Conservation (phyloP, 345 rosid genomes). For the Camelina hispida region DNA sequence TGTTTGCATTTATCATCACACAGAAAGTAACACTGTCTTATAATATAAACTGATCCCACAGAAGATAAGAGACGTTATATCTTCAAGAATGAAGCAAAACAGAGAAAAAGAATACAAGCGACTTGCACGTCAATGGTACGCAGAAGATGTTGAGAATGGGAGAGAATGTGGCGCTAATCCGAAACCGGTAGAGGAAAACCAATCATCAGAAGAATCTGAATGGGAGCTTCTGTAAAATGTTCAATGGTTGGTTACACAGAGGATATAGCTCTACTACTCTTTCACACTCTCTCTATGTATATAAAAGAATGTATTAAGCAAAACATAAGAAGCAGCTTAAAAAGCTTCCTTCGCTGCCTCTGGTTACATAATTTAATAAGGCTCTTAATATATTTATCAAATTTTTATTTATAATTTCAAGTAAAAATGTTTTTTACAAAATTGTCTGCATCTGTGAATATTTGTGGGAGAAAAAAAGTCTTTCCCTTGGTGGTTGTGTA, state of each 20-base stretch:
- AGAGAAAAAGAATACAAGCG: conserved; percentile 70
- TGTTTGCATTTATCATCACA: neutral
- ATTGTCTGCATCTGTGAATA: neutral
- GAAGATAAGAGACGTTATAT: conserved; percentile 61
- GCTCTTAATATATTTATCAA: conserved; percentile 6
- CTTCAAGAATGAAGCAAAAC: conserved; percentile 59
- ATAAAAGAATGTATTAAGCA: conserved; percentile 31
- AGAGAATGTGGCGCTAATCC: conserved; percentile 23
- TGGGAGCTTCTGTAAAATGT: conserved; percentile 75
- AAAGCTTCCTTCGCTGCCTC: conserved; percentile 13
- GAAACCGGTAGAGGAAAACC: conserved; percentile 24
- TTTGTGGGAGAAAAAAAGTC: conserved; percentile 16
- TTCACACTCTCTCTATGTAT: neutral
- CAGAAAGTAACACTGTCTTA: conserved; percentile 1
- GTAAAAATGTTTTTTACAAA: neutral
- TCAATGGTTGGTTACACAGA: conserved; percentile 4
- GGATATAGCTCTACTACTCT: neutral
- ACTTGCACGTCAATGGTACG: conserved; percentile 55
- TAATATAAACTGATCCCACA: conserved; percentile 10
- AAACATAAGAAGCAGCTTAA: conserved; percentile 35
- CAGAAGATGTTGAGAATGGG: conserved; percentile 37
- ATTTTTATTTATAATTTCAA: neutral
- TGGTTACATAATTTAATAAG: conserved; percentile 22
- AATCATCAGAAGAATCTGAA: conserved; percentile 56
- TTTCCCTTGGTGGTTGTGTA: conserved; percentile 39